phyloP scores from a whole-genome alignment of 169 alveolate genomes.

The Neospora caninum region DNA sequence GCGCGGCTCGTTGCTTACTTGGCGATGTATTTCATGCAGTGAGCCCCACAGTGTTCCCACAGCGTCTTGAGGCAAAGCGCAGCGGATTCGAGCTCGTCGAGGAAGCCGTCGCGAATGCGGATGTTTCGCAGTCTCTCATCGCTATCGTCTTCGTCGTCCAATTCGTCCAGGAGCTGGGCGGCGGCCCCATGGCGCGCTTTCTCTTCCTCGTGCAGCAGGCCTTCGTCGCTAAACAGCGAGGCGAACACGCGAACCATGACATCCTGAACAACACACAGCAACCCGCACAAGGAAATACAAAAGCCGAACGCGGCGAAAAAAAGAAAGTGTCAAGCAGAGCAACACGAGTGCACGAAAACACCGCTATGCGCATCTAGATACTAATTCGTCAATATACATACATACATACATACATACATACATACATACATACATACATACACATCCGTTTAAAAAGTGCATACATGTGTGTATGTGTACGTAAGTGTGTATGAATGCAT shows the following conservation, averaged over 20 bases:
- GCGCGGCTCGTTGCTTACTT: slow-evolving; percentile 15
- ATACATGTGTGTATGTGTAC: too few species aligned
- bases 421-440: background rate
- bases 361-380: background rate
- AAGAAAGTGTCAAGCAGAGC: background rate
- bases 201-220: slow-evolving; percentile 12
- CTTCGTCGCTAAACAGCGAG: slow-evolving; percentile 44
- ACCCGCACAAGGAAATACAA: background rate
- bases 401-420: background rate
- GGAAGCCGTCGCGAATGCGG: slow-evolving; percentile 34
- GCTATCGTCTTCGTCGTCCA: slow-evolving; percentile 20
- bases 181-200: background rate
- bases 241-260: slow-evolving; percentile 52
- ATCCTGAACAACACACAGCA: slow-evolving; percentile 18
- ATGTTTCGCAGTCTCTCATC: background rate
- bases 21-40: slow-evolving; percentile 16
- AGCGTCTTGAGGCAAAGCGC: slow-evolving; percentile 35
- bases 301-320: background rate
- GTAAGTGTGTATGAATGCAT: background rate
- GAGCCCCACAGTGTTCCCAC: slow-evolving; percentile 52
- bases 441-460: too few species aligned
- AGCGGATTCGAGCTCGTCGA: slow-evolving; percentile 50
- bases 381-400: background rate
- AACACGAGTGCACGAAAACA: background rate
- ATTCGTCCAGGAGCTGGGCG: slow-evolving; percentile 21